Evolutionary conservation across 2,329 filamentous ascomycete species (phyloP).

Genomic region (Cercospora sojina): DNA sequence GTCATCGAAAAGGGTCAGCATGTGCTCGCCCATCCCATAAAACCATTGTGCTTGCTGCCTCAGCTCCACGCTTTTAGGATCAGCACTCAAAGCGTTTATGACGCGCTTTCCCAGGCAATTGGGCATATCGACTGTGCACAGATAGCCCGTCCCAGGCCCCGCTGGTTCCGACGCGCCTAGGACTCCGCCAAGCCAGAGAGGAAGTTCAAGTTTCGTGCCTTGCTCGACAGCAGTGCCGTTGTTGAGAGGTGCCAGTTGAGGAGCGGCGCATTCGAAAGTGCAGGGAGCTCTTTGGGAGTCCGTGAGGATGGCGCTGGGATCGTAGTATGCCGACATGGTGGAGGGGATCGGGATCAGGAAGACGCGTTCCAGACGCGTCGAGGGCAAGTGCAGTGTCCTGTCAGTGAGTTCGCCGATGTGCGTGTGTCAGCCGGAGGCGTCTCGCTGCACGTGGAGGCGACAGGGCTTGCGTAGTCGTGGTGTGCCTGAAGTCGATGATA

Average conservation of each 20-base stretch:
- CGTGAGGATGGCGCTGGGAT: slow-evolving; percentile 79
- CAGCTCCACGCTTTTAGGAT: slow-evolving; percentile 80
- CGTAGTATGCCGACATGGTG: slow-evolving; percentile 68
- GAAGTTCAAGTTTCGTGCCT: slow-evolving; percentile 77
- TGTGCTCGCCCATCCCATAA: slow-evolving; percentile 78
- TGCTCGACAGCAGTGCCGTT: slow-evolving; percentile 70
- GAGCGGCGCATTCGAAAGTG: slow-evolving; percentile 87
- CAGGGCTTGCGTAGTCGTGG: slow-evolving; percentile 19
- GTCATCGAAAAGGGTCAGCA: slow-evolving; percentile 89
- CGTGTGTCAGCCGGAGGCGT: slow-evolving; percentile 8
- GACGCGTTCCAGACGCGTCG: slow-evolving; percentile 13
- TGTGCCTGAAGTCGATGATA: slow-evolving; percentile 19
- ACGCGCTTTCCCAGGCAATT: slow-evolving; percentile 74
- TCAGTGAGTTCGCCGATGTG: slow-evolving; percentile 9
- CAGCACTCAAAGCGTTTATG: slow-evolving; percentile 84
- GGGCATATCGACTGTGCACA: slow-evolving; percentile 80
- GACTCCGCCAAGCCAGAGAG: slow-evolving; percentile 93
- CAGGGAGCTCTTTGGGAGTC: slow-evolving; percentile 94
- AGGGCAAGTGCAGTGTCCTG: neutral
- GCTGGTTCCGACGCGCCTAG: slow-evolving; percentile 64
- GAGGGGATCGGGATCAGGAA: neutral
- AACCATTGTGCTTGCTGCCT: slow-evolving; percentile 82
- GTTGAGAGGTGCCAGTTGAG: slow-evolving; percentile 82
- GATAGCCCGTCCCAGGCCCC: slow-evolving; percentile 49
- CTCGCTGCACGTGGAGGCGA: slow-evolving; percentile 7